These are phyloP conservation scores for Spirogloea muscicola DNA, from an alignment of 139 green algal species.

Conservation along the genomic window DNA sequence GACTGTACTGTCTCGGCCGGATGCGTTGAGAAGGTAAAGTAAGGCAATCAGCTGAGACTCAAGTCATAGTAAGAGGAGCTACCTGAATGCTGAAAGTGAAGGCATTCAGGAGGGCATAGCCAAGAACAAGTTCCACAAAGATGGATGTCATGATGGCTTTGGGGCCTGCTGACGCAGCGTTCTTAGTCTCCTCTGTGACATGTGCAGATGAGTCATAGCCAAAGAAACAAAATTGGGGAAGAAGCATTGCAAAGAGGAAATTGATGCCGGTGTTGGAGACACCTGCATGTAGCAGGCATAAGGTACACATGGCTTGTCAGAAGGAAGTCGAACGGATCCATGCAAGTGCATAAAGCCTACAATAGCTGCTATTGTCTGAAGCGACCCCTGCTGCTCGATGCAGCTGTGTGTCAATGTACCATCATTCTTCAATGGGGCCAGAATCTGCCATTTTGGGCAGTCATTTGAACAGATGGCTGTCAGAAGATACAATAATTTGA, in stretches of 20 bases:
- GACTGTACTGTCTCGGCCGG: background rate
- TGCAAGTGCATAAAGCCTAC: too few species aligned
- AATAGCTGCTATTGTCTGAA: too few species aligned
- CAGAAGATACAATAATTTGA: too few species aligned
- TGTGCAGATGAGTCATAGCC: constrained; percentile 24
- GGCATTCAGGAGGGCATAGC: constrained; percentile 4
- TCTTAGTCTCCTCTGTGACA: constrained; percentile 18
- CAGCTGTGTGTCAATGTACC: too few species aligned
- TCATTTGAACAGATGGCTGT: too few species aligned
- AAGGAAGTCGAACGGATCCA: too few species aligned
- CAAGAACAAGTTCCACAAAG: constrained; percentile 2
- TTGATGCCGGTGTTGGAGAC: background rate
- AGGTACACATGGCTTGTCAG: too few species aligned
- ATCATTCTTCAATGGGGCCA: too few species aligned
- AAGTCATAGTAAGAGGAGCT: background rate
- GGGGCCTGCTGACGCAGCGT: constrained; percentile 1
- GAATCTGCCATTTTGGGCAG: too few species aligned
- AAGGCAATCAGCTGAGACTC: too few species aligned
- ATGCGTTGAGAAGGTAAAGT: background rate
- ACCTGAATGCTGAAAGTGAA: constrained; percentile 35
- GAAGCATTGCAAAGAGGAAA: constrained; percentile 17
- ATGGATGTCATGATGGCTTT: constrained; percentile 12
- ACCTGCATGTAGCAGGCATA: too few species aligned
- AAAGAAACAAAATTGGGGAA: constrained; percentile 12
- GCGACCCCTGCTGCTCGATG: too few species aligned